Conservation (phyloP, 305 asterid genomes). For the Fraxinus floribunda region DNA sequence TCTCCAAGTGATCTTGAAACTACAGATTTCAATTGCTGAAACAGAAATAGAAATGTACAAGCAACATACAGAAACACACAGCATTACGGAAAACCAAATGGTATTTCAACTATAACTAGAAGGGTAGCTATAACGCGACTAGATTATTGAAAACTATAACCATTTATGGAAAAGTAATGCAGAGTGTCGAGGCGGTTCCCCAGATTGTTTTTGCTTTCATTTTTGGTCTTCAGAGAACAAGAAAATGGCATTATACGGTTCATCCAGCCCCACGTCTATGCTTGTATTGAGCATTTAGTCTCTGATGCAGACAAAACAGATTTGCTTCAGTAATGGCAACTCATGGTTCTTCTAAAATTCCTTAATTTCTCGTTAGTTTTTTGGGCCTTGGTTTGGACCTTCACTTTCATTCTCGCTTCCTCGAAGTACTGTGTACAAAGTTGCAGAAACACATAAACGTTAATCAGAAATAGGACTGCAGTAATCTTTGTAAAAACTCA, state of each 20-base stretch:
- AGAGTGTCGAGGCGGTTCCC: not conserved
- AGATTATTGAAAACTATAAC: not conserved
- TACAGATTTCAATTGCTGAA: not conserved
- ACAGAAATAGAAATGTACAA: not conserved
- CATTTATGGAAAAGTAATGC: not conserved
- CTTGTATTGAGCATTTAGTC: not conserved
- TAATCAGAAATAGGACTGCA: not conserved
- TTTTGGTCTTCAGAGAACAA: not conserved
- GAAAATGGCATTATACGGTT: constrained; percentile 1
- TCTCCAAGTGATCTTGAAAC: not conserved
- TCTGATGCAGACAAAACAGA: not conserved
- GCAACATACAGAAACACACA: not conserved
- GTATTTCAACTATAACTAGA: constrained; percentile 1
- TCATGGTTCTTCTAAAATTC: constrained; percentile 50
- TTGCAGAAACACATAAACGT: not conserved
- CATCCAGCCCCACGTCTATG: not conserved
- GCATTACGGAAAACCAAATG: not conserved
- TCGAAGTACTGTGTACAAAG: constrained; percentile 40
- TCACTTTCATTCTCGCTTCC: constrained; percentile 40
- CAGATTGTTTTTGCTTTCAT: not conserved
- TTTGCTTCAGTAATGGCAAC: constrained; percentile 36
- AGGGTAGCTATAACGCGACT: not conserved
- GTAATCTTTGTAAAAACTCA: not conserved
- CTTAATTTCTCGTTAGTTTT: constrained; percentile 38
- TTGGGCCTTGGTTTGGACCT: constrained; percentile 40